Evolutionary conservation across 345 rosid genomes (phyloP).

Genomic region (Limnanthes douglasii): DNA sequence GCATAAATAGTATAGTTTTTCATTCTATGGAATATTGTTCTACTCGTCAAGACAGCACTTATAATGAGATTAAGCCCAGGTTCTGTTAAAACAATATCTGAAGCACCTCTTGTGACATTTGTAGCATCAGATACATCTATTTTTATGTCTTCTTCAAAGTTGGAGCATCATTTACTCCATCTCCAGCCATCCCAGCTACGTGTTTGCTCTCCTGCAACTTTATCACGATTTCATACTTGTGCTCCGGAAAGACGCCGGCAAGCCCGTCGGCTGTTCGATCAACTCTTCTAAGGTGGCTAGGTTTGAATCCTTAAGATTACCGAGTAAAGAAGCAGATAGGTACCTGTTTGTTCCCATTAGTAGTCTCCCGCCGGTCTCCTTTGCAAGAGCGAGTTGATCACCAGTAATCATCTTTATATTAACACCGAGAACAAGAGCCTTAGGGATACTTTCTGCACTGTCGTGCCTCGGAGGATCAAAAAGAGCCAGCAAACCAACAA

Average conservation of each 20-base stretch:
- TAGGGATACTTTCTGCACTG: constrained; percentile 41
- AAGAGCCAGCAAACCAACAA: constrained; percentile 38
- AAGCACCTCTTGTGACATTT: constrained; percentile 57
- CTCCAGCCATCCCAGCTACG: constrained; percentile 58
- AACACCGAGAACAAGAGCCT: constrained; percentile 52
- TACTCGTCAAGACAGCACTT: constrained; percentile 46
- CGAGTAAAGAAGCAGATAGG: constrained; percentile 44
- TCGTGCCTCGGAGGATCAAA: constrained; percentile 65
- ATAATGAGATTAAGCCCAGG: constrained; percentile 51
- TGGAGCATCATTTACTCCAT: constrained; percentile 63
- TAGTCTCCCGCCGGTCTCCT: constrained; percentile 53
- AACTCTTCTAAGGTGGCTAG: constrained; percentile 38
- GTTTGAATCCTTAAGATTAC: constrained; percentile 44
- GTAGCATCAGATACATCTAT: constrained; percentile 68
- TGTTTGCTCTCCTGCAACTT: constrained; percentile 60
- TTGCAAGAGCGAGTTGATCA: constrained; percentile 50
- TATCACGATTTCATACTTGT: constrained; percentile 58
- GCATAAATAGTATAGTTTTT: no score
- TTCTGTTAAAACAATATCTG: constrained; percentile 51
- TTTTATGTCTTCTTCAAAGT: constrained; percentile 58
- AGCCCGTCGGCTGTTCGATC: constrained; percentile 43
- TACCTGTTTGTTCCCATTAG: constrained; percentile 75
- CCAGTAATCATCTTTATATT: constrained; percentile 58
- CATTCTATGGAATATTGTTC: constrained; percentile 40
- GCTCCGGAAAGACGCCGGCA: constrained; percentile 69